Conservation (phyloP, 805 yeast species). For the Cyberlindnera veronae region DNA sequence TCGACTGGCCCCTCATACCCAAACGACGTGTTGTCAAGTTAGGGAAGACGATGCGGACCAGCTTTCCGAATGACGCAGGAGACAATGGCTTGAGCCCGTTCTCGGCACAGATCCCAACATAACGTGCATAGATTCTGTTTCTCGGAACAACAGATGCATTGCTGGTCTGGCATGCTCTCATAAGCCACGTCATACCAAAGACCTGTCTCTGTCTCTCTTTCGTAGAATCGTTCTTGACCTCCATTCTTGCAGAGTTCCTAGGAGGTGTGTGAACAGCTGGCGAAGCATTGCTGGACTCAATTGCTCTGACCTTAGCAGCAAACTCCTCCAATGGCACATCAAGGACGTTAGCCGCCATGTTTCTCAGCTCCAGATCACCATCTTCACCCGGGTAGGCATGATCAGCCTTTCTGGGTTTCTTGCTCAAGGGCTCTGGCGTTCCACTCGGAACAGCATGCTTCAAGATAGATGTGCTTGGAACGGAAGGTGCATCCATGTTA, state of each 20-base stretch:
- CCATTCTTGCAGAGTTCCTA: slow-evolving; percentile 26
- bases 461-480: slow-evolving; percentile 5
- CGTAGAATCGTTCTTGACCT: slow-evolving; percentile 19
- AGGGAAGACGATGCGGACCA: slow-evolving; percentile 62
- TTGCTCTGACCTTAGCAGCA: slow-evolving; percentile 41
- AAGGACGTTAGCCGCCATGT: slow-evolving; percentile 30
- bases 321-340: slow-evolving; percentile 38
- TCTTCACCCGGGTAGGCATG: slow-evolving; percentile 29
- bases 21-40: slow-evolving; percentile 64
- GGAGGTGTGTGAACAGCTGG: slow-evolving; percentile 22
- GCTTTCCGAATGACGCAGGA: slow-evolving; percentile 76
- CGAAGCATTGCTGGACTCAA: slow-evolving; percentile 31
- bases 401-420: slow-evolving; percentile 27
- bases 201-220: slow-evolving; percentile 67
- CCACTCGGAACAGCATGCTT: slow-evolving; percentile 11
- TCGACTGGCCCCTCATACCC: slow-evolving; percentile 76
- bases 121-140: slow-evolving; percentile 63
- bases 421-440: slow-evolving; percentile 24
- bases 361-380: slow-evolving; percentile 36
- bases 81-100: slow-evolving; percentile 55
- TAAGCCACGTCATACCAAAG: slow-evolving; percentile 79
- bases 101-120: slow-evolving; percentile 54
- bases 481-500: slow-evolving; percentile 10
- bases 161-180: slow-evolving; percentile 54
- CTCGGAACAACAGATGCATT: slow-evolving; percentile 58